Conservation (phyloP, 169 alveolate species). For the Eimeria tenella region DNA sequence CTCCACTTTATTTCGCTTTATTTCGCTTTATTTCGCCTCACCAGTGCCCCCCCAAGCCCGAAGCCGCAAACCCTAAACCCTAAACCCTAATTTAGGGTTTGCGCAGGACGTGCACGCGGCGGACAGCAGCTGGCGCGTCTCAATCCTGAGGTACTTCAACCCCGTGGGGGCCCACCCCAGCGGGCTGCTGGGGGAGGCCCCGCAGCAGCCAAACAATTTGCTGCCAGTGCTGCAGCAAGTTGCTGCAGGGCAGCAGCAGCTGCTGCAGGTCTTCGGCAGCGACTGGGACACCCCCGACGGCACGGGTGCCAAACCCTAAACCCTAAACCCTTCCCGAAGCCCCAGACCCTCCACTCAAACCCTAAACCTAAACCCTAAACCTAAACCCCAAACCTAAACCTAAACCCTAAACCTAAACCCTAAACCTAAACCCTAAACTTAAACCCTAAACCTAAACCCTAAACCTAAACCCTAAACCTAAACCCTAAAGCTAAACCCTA, state of each 20-base stretch:
- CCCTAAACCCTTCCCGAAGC: neutral
- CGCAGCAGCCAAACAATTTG: slow-evolving; percentile 90
- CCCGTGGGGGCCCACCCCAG: slow-evolving; percentile 96
- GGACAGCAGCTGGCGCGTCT: slow-evolving; percentile 76
- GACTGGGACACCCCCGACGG: slow-evolving; percentile 94
- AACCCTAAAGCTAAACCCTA: neutral
- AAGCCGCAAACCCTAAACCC: too few relatives aligned
- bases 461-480: neutral
- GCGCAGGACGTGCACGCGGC: slow-evolving; percentile 82
- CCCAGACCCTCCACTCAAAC: too few relatives aligned
- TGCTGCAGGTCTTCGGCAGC: slow-evolving; percentile 91
- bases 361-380: too few relatives aligned
- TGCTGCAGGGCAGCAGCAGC: slow-evolving; percentile 79
- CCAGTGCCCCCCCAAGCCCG: too few relatives aligned
- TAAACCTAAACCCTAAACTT: too few relatives aligned
- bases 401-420: too few relatives aligned
- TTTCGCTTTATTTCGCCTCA: too few relatives aligned
- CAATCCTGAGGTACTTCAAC: slow-evolving; percentile 93
- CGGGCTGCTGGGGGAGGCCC: slow-evolving; percentile 95
- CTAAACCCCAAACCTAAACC: too few relatives aligned
- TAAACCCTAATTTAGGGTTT: neutral
- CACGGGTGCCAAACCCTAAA: slow-evolving; percentile 83
- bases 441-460: neutral
- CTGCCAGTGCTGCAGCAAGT: slow-evolving; percentile 93
- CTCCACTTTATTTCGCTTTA: too few relatives aligned